Evolutionary conservation across 1,139 yeast species (phyloP).

Genomic region (Yamadazyma siamensis): DNA sequence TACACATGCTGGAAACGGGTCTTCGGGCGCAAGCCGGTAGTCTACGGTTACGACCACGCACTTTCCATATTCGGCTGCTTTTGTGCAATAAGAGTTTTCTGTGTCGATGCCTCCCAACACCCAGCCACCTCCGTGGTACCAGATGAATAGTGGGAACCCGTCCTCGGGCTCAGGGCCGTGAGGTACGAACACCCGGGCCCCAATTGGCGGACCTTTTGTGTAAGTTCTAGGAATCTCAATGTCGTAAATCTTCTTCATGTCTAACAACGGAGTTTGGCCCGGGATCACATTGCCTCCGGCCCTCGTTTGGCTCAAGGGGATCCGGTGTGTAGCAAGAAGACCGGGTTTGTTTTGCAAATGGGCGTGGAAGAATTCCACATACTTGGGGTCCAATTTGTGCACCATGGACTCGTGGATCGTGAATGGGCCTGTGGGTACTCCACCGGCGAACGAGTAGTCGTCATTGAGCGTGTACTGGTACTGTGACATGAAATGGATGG

Average conservation of each 20-base stretch:
- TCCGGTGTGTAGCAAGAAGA: conserved; percentile 39
- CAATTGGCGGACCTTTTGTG: conserved; percentile 25
- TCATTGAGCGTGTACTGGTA: conserved; percentile 13
- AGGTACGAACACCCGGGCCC: conserved; percentile 42
- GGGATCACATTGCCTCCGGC: conserved; percentile 48
- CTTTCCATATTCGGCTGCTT: conserved; percentile 31
- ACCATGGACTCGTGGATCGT: conserved; percentile 20
- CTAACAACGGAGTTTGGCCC: conserved; percentile 33
- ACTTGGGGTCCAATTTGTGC: conserved; percentile 25
- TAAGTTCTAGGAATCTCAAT: conserved; percentile 33
- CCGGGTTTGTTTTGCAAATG: conserved; percentile 26
- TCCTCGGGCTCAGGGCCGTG: conserved; percentile 29
- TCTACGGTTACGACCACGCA: conserved; percentile 40
- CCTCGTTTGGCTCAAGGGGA: conserved; percentile 32
- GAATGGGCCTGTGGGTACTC: conserved; percentile 22
- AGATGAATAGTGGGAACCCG: conserved; percentile 45
- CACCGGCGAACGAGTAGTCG: conserved; percentile 19
- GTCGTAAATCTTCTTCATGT: conserved; percentile 27
- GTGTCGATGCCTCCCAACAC: conserved; percentile 44
- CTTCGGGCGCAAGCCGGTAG: conserved; percentile 48
- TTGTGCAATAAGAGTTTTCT: conserved; percentile 45
- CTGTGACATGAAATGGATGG: conserved; percentile 14
- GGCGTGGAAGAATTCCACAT: conserved; percentile 31
- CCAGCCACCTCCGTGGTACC: conserved; percentile 54
- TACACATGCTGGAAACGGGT: conserved; percentile 48